phyloP scores from a whole-genome alignment of 106 monocot species.

The Dendrobium chrysotoxum region DNA sequence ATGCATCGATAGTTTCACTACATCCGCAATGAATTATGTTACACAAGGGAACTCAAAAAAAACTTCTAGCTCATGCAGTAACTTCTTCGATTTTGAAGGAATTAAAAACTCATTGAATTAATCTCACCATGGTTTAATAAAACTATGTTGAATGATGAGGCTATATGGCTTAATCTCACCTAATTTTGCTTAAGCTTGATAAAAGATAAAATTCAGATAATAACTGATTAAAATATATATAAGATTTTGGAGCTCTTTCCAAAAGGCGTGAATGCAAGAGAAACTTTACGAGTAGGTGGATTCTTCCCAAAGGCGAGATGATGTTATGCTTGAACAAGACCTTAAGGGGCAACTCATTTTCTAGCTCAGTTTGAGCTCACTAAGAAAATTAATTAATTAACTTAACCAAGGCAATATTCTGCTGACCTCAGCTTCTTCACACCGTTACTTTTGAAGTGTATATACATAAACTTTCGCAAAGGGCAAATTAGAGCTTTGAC shows the following conservation, averaged over 20 bases:
- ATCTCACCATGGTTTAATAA: slow-evolving; percentile 1
- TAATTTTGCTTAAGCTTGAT: neutral
- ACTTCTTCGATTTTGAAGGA: neutral
- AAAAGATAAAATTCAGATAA: neutral
- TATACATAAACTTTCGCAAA: too few species aligned
- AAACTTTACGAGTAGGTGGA: neutral
- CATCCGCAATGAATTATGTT: neutral
- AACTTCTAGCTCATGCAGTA: neutral
- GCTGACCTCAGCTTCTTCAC: too few species aligned
- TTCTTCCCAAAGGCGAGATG: neutral
- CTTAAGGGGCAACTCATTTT: neutral
- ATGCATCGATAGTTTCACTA: neutral
- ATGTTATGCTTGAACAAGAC: neutral
- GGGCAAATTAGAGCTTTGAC: too few species aligned
- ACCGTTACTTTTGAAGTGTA: too few species aligned
- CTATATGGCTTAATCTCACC: neutral
- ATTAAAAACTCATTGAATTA: neutral
- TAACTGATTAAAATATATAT: neutral
- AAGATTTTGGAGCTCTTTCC: neutral
- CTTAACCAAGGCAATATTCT: too few species aligned
- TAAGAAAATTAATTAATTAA: too few species aligned
- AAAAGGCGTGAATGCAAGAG: neutral
- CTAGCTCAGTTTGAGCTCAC: neutral
- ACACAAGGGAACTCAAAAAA: neutral
- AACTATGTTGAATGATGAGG: neutral